phyloP scores from a whole-genome alignment of 2,329 filamentous ascomycete species.

The Ophiostoma sp. region DNA sequence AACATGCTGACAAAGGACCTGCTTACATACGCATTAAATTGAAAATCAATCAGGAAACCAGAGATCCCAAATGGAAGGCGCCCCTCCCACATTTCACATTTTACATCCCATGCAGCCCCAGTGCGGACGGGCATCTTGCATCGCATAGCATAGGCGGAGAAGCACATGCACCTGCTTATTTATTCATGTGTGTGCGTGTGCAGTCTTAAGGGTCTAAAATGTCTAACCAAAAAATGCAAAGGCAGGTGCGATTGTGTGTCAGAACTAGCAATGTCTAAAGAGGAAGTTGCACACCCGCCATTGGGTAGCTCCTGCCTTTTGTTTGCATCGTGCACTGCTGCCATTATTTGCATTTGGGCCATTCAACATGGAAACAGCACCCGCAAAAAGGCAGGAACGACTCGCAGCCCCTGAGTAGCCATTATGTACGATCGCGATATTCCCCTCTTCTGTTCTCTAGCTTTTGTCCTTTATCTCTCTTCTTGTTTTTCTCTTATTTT shows the following conservation, averaged over 20 bases:
- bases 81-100: conserved; percentile 13
- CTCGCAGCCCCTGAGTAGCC: background rate
- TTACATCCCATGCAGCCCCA: conserved; percentile 3
- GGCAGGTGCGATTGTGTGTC: background rate
- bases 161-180: conserved; percentile 13
- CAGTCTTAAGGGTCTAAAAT: background rate
- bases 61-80: background rate
- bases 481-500: background rate
- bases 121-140: conserved; percentile 17
- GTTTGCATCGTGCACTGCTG: background rate
- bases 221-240: background rate
- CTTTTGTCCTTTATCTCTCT: background rate
- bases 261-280: background rate
- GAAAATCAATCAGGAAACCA: background rate
- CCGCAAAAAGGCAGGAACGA: conserved; percentile 17
- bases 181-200: background rate
- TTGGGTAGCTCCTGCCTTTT: background rate
- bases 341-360: background rate
- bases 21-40: background rate
- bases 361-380: background rate
- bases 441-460: background rate
- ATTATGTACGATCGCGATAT: background rate
- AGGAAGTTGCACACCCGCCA: background rate
- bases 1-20: background rate
- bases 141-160: conserved; percentile 17